phyloP scores from a whole-genome alignment of 2,329 filamentous ascomycete genomes.

The Exophiala sp. region DNA sequence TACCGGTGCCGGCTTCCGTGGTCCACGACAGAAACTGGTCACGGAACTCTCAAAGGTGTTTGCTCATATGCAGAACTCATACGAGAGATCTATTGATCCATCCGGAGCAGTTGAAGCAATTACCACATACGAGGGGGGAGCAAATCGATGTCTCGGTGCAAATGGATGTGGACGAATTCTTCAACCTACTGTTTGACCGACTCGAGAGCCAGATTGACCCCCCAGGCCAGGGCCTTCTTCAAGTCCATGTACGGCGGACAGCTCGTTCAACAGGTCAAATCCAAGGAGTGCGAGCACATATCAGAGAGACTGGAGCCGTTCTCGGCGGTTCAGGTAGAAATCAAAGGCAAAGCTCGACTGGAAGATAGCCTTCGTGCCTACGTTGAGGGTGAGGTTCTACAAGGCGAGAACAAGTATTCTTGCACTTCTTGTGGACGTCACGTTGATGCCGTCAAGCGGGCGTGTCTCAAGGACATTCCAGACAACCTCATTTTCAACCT shows the following conservation, averaged over 20 bases:
- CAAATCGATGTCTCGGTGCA: constrained; percentile 81
- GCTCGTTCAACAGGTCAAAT: constrained; percentile 89
- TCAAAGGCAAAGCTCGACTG: constrained; percentile 80
- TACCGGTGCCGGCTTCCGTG: constrained; percentile 48
- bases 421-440: constrained; percentile 83
- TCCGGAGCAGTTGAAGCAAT: constrained; percentile 66
- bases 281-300: constrained; percentile 87
- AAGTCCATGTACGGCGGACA: constrained; percentile 85
- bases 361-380: constrained; percentile 90
- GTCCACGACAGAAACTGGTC: constrained; percentile 61
- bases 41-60: constrained; percentile 76
- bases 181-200: constrained; percentile 84
- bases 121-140: constrained; percentile 72
- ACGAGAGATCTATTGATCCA: constrained; percentile 67
- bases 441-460: constrained; percentile 88
- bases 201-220: constrained; percentile 76
- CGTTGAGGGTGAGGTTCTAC: constrained; percentile 91
- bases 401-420: constrained; percentile 98
- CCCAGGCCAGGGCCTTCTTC: constrained; percentile 65
- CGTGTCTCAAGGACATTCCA: constrained; percentile 85
- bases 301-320: constrained; percentile 87
- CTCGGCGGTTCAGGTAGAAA: constrained; percentile 90
- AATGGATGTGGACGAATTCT: constrained; percentile 98
- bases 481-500: constrained; percentile 94
- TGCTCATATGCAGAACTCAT: constrained; percentile 75